Percentiles rank a stretch among this genome's conserved stretches.
Conservation (phyloP, 2,329 filamentous ascomycete species). For the Beauveria pseudobassiana region DNA sequence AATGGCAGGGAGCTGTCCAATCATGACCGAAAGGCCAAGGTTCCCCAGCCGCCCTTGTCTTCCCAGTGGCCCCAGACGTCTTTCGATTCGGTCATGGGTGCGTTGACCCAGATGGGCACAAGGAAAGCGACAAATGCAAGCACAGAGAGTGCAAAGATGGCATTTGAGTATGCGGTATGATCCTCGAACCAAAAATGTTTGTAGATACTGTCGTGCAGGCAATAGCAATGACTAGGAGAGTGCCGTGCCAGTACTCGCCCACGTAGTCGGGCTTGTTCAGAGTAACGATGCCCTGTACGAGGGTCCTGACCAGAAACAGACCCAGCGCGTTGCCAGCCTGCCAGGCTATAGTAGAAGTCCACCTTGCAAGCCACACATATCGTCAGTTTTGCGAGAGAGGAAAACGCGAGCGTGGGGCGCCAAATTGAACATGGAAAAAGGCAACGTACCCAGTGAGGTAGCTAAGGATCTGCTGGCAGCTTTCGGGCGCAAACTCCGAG, state of each 20-base stretch:
- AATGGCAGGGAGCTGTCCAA: conserved; percentile 13
- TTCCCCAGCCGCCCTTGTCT: conserved; percentile 12
- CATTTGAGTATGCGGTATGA: conserved; percentile 13
- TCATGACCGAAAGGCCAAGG: conserved; percentile 10
- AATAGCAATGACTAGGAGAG: conserved; percentile 11
- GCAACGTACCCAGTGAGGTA: conserved; percentile 3
- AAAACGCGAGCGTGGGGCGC: too few species aligned
- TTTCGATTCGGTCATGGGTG: conserved; percentile 5
- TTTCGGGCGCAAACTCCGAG: conserved; percentile 13
- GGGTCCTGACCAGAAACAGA: conserved; percentile 12
- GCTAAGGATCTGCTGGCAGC: conserved; percentile 9
- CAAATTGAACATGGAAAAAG: too few species aligned
- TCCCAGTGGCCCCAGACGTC: conserved; percentile 13
- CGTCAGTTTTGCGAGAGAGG: neutral
- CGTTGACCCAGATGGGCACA: conserved; percentile 14
- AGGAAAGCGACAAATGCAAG: conserved; percentile 11
- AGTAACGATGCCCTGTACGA: conserved; percentile 13
- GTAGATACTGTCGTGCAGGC: neutral
- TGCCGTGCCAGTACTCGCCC: conserved; percentile 12
- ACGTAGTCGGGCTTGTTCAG: conserved; percentile 11
- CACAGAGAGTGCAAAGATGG: conserved; percentile 13
- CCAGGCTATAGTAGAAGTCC: conserved; percentile 15
- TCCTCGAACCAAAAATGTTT: conserved; percentile 10
- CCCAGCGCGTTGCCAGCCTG: conserved; percentile 14
- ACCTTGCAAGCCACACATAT: neutral